Evolutionary conservation across 768 basidiomycete species (phyloP).

Genomic region (Auricularia auricula-judae): DNA sequence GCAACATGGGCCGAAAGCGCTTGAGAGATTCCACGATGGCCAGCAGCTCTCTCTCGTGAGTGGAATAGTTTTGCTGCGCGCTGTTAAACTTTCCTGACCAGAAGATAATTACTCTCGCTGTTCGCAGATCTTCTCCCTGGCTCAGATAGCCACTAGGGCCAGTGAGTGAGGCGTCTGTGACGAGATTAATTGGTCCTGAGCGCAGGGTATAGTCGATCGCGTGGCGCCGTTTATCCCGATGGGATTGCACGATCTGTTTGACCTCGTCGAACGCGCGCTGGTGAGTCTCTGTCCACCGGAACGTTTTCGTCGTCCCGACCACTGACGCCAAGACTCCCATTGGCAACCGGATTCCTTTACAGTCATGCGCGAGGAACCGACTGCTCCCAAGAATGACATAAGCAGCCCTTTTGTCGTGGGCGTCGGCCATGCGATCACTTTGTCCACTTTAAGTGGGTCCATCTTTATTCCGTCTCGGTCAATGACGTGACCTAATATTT

Average conservation of each 20-base stretch:
- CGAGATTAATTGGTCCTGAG: slow-evolving; percentile 17
- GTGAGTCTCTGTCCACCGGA: neutral
- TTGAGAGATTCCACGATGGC: slow-evolving; percentile 5
- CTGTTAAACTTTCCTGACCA: slow-evolving; percentile 11
- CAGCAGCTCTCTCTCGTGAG: slow-evolving; percentile 4
- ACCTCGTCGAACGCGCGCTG: neutral
- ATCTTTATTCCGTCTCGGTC: neutral
- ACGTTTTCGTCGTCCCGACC: neutral
- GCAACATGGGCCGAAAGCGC: neutral
- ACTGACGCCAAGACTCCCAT: neutral
- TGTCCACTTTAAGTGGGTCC: neutral
- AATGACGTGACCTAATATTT: slow-evolving; percentile 1
- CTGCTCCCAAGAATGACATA: neutral
- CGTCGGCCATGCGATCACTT: neutral
- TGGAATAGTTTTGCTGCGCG: slow-evolving; percentile 7
- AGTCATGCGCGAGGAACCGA: slow-evolving; percentile 1
- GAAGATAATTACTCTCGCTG: slow-evolving; percentile 7
- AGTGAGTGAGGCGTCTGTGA: slow-evolving; percentile 12
- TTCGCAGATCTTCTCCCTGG: slow-evolving; percentile 4
- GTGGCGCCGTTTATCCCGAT: neutral
- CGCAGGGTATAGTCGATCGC: slow-evolving; percentile 1
- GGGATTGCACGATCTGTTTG: neutral
- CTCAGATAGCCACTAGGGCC: slow-evolving; percentile 2
- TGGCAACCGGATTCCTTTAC: neutral
- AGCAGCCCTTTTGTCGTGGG: neutral